Conservation (phyloP, 179 eudicot genomes). For the Sideroxylon spinosum region DNA sequence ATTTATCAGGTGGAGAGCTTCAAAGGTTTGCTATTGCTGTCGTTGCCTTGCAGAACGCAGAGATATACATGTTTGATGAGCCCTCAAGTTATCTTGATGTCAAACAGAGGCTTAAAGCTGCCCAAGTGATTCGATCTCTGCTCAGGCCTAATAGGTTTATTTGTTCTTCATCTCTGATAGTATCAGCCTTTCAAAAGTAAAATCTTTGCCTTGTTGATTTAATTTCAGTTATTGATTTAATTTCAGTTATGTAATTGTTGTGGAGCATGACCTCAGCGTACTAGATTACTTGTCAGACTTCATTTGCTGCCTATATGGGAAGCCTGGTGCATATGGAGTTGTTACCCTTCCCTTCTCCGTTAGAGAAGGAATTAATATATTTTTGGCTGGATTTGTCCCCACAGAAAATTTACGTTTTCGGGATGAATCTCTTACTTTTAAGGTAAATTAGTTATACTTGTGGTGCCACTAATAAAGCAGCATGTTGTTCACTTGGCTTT, state of each 20-base stretch:
- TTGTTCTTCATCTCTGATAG: neutral
- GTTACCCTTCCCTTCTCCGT: constrained; percentile 98
- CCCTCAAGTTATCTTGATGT: constrained; percentile 99
- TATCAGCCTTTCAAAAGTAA: neutral
- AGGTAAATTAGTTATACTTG: constrained; percentile 40
- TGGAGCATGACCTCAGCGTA: constrained; percentile 97
- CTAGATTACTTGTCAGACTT: constrained; percentile 92
- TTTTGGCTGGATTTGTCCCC: constrained; percentile 93
- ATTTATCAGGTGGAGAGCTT: constrained; percentile 96
- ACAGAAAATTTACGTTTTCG: constrained; percentile 90
- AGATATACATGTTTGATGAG: constrained; percentile 95
- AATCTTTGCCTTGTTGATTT: constrained; percentile 16
- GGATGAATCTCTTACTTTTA: constrained; percentile 95
- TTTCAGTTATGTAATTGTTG: constrained; percentile 93
- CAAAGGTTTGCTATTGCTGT: constrained; percentile 99
- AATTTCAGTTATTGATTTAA: constrained; percentile 66
- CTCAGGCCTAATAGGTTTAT: constrained; percentile 80
- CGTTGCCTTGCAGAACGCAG: constrained; percentile 82
- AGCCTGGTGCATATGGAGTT: constrained; percentile 98
- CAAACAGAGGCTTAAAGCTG: constrained; percentile 95
- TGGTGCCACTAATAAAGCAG: neutral
- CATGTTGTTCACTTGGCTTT: neutral
- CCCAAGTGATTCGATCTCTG: constrained; percentile 82
- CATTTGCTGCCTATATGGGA: constrained; percentile 95
- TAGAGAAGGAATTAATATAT: constrained; percentile 95